A percentile compares a stretch with the other conserved stretches of the same genome.
phyloP scores from a whole-genome alignment of 495 filamentous ascomycete species.

The Platismatia glauca region DNA sequence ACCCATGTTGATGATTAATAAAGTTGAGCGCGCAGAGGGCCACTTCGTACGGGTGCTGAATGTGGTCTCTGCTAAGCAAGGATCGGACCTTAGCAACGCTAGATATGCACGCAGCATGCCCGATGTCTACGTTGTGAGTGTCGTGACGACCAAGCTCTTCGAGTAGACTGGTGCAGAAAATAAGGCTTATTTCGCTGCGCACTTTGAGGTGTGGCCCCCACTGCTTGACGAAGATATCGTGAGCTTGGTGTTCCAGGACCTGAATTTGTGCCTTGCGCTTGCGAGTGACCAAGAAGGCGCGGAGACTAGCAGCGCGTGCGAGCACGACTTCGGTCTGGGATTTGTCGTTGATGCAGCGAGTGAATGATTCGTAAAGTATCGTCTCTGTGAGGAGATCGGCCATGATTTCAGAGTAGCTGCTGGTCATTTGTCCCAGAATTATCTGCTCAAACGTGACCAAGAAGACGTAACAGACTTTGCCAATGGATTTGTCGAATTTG shows the following conservation, averaged over 20 bases:
- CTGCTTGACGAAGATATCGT: slow-evolving; percentile 47
- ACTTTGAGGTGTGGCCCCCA: slow-evolving; percentile 35
- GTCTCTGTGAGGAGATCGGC: slow-evolving; percentile 48
- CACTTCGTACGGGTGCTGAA: slow-evolving; percentile 45
- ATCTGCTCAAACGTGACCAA: slow-evolving; percentile 51
- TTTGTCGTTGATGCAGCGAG: slow-evolving; percentile 30
- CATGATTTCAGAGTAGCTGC: slow-evolving; percentile 48
- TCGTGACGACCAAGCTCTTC: slow-evolving; percentile 34
- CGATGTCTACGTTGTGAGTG: slow-evolving; percentile 35
- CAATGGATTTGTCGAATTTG: slow-evolving; percentile 32
- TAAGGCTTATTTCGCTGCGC: slow-evolving; percentile 33
- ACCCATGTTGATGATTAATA: slow-evolving; percentile 44
- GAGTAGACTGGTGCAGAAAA: slow-evolving; percentile 46
- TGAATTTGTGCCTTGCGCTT: slow-evolving; percentile 38
- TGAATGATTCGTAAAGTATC: slow-evolving; percentile 50
- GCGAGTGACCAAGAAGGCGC: slow-evolving; percentile 41
- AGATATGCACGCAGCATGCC: slow-evolving; percentile 26
- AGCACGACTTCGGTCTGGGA: slow-evolving; percentile 42
- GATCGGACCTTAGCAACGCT: slow-evolving; percentile 34
- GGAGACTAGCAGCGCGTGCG: slow-evolving; percentile 42
- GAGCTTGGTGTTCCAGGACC: slow-evolving; percentile 45
- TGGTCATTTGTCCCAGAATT: slow-evolving; percentile 27
- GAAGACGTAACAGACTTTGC: slow-evolving; percentile 46
- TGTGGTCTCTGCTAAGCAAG: slow-evolving; percentile 36
- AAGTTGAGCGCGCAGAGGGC: slow-evolving; percentile 48